Percentiles rank a stretch among this genome's conserved stretches.
phyloP scores from a whole-genome alignment of 2,329 filamentous ascomycete species.

The Fusarium nygamai region DNA sequence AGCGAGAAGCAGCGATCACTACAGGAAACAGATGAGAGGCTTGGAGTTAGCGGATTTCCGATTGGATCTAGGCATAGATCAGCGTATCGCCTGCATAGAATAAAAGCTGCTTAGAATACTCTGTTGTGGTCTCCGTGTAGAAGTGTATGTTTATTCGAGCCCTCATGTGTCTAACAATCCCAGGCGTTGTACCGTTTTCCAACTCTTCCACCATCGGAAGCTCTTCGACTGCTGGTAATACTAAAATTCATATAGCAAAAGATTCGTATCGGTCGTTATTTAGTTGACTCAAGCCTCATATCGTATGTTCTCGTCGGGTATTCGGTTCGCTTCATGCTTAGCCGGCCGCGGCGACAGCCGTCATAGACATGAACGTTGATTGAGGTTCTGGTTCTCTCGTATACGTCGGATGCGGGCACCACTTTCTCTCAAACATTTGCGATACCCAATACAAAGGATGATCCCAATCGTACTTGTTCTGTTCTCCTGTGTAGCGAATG shows the following conservation, averaged over 20 bases:
- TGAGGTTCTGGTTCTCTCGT: constrained; percentile 34
- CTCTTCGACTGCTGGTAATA: not conserved
- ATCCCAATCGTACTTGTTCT: constrained; percentile 49
- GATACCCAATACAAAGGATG: constrained; percentile 57
- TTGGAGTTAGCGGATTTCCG: not conserved
- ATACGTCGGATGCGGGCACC: constrained; percentile 50
- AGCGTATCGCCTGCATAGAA: not conserved
- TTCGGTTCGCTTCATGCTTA: not conserved
- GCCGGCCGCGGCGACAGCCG: not conserved
- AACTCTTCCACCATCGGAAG: not conserved
- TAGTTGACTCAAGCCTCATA: not conserved
- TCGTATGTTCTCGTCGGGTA: not conserved
- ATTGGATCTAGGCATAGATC: not conserved
- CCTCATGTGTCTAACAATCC: not conserved
- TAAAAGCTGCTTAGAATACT: not conserved
- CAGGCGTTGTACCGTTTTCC: not conserved
- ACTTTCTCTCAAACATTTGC: constrained; percentile 57
- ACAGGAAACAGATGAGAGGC: not conserved
- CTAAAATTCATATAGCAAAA: not conserved
- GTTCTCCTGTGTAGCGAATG: constrained; percentile 37
- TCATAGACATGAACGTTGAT: not conserved
- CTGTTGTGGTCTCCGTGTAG: not conserved
- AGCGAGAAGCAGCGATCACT: not conserved
- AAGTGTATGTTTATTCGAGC: not conserved
- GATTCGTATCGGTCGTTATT: not conserved